Conservation (phyloP, 345 rosid species). For the Fremontodendron californicum region DNA sequence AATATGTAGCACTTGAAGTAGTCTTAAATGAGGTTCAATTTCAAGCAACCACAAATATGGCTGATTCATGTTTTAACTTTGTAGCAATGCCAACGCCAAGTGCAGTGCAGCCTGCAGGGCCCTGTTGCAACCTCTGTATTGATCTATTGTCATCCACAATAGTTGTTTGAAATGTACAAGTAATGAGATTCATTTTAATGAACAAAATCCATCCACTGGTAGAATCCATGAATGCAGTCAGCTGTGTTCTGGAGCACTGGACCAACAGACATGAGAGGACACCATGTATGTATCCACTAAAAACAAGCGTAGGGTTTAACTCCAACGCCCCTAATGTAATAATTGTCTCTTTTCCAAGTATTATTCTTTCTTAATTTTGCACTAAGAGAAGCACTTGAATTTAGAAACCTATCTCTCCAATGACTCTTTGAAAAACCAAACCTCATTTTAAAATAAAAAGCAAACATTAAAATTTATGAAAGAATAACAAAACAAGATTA, state of each 20-base stretch:
- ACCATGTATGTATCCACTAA: not conserved
- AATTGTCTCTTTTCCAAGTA: not conserved
- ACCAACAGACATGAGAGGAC: not conserved
- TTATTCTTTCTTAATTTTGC: not conserved
- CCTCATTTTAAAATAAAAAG: not conserved
- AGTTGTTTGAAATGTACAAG: not conserved
- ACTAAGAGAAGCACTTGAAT: too few species aligned
- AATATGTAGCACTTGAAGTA: not conserved
- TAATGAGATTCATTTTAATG: not conserved
- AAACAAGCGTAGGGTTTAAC: not conserved
- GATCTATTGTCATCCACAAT: not conserved
- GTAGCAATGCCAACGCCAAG: not conserved
- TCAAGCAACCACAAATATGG: not conserved
- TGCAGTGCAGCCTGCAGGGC: too few species aligned
- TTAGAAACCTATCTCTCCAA: too few species aligned
- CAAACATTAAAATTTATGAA: not conserved
- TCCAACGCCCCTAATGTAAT: not conserved
- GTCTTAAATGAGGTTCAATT: not conserved
- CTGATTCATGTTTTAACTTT: not conserved
- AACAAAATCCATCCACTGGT: not conserved
- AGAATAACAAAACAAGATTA: not conserved
- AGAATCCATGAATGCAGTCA: not conserved
- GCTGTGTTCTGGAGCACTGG: not conserved
- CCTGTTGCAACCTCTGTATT: not conserved
- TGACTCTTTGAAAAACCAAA: not conserved